These are phyloP conservation scores for Capsicum rhomboideum DNA, from an alignment of 257 asterid species.

Conservation along the genomic window DNA sequence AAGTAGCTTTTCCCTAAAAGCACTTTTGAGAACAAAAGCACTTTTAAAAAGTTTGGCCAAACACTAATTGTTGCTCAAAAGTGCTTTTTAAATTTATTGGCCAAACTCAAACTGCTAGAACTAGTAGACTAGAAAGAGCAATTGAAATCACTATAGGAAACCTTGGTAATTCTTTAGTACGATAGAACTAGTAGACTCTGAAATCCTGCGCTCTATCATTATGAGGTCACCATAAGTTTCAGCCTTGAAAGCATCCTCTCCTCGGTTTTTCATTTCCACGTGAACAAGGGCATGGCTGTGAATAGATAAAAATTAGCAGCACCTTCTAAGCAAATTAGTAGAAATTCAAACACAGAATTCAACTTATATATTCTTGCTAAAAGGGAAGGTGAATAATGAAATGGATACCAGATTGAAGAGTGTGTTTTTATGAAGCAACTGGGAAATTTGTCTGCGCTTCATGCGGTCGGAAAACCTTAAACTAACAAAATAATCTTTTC, in stretches of 20 bases:
- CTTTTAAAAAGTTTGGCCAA: too few relatives aligned
- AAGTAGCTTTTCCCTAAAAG: too few relatives aligned
- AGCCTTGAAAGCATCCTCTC: constrained; percentile 87
- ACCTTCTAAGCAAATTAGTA: not conserved
- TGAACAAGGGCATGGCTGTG: constrained; percentile 80
- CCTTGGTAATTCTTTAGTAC: constrained; percentile 73
- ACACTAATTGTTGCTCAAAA: too few relatives aligned
- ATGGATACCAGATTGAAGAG: not conserved
- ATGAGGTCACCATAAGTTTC: constrained; percentile 67
- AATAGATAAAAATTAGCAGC: not conserved
- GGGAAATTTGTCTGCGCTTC: too few relatives aligned
- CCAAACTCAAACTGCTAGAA: too few relatives aligned
- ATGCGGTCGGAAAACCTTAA: too few relatives aligned
- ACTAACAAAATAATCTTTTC: too few relatives aligned
- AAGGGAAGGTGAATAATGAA: not conserved
- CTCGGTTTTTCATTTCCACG: constrained; percentile 80
- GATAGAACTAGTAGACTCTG: constrained; percentile 53
- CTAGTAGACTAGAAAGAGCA: not conserved
- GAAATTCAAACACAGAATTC: not conserved
- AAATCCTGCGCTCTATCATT: constrained; percentile 67
- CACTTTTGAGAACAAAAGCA: too few relatives aligned
- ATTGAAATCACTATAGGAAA: constrained; percentile 10
- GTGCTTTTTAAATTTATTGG: too few relatives aligned
- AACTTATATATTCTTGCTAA: not conserved
- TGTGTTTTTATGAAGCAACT: not conserved